Conservation (phyloP, 2,329 filamentous ascomycete species). For the Fusarium beomiforme region DNA sequence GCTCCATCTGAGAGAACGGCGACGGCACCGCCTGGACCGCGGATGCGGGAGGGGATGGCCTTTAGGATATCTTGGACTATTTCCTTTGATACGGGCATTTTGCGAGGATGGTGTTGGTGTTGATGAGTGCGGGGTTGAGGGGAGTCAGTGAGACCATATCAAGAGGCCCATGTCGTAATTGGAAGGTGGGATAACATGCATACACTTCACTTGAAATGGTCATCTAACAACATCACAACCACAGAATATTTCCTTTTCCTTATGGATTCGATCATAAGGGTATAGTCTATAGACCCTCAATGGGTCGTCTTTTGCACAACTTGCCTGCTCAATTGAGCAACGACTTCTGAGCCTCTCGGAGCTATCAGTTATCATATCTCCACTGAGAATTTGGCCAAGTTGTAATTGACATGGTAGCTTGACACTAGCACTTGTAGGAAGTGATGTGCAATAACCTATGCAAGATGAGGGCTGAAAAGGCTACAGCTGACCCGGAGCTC, state of each 20-base stretch:
- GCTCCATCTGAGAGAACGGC: constrained; percentile 23
- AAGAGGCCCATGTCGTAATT: constrained; percentile 13
- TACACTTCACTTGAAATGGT: background rate
- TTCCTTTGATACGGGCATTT: constrained; percentile 23
- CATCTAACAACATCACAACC: background rate
- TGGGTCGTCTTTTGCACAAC: background rate
- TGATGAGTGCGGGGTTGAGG: constrained; percentile 17
- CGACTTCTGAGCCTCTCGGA: background rate
- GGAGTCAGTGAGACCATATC: background rate
- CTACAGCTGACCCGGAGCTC: no score
- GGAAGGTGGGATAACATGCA: constrained; percentile 25
- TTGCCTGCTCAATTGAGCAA: background rate
- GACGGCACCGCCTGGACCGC: constrained; percentile 27
- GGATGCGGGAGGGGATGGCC: constrained; percentile 20
- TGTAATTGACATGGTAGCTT: no score
- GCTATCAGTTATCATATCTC: background rate
- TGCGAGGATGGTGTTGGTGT: background rate
- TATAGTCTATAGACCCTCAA: fast-evolving
- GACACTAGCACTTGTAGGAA: no score
- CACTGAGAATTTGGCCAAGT: background rate
- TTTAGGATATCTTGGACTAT: constrained; percentile 11
- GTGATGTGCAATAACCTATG: no score
- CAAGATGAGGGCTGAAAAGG: no score
- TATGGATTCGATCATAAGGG: fast-evolving
- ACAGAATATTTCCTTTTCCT: fast-evolving